Evolutionary conservation across 345 rosid species (phyloP), one percentile per base, ranked within the genome.

Genomic region (Mercurialis annua): DNA sequence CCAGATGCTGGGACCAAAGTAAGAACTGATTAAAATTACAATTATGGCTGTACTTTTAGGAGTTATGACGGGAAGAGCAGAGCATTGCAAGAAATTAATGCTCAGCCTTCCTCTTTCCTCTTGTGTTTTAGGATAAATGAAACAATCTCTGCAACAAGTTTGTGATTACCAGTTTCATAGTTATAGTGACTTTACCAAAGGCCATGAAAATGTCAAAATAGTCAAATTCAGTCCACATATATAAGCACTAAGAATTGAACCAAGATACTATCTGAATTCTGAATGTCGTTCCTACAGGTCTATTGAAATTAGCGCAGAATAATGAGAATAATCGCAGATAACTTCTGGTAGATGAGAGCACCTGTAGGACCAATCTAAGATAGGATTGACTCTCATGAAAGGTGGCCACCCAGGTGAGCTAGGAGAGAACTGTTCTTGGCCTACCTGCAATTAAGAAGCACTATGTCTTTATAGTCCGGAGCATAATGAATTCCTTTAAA

Each of bases 401-500:
- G 98, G 85, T 10, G 99, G 98, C 99, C 99, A 94, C 58, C 99
- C 99, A 47, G 96, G 93, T 65, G 99, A 91, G 77, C 99, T 91
- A 46, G 99, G 99, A 50, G 98, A 94, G 75, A 94, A 94, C 68
- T 87, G 99, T 74, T 94, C 98, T 79, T 94, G 99, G 64, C 99
- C 99, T 65, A 88, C 96, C 98, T 94, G 79, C 66, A 51, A 59
- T 11, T 21, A 42, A 18, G 51, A n/a, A 38, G 56, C 5, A 51
- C 51, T 62, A 27, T 42, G 21, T 60, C 57, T 55, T 9, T 26
- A 60, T 33, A 12, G 47, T 47, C 47, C 31, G 58, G 9, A 36
- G 9, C 40, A 36, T 21, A 42, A 48, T 59, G 40, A 10, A 59
- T 16, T 55, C 5, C 66, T 51, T 6, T 15, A 51, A 18, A 60